Evolutionary conservation across 1,284 basidiomycete species (phyloP), one percentile per base, ranked within the genome.

Genomic region (Fistulinella cinereoalba): DNA sequence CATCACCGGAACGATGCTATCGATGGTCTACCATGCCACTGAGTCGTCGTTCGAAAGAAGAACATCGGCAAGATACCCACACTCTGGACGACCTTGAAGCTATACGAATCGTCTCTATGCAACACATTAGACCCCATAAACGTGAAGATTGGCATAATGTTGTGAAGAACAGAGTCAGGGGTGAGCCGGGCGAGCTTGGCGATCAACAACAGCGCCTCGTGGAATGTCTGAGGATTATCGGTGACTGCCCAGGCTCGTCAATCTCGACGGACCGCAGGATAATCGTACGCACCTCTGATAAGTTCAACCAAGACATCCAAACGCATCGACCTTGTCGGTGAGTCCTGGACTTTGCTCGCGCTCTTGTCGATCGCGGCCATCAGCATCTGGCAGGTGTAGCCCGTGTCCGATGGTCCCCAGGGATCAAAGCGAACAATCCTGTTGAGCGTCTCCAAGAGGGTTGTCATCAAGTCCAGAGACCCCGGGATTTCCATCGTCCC

Each of bases 141-240:
- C 0, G 96, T 98, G 72, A 99, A 98, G 47, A 99, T 88, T 6
- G 97, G 95, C 93, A 99, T 98, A 50, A 97, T 81, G 59, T 97
- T 94, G 65, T 92, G 92, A 24, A 98, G 75, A 13, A 97, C 92
- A 8, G 91, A 87, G 49, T 96, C 92, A 0, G 95, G 94, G 1
- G 88, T 85, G 37, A 98, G 73, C 25, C 83, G 79, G 2, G 93
- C 90, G 42, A 99, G 71, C 52, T 79, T 86, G 3, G 93, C 85
- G 66, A 97, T 86, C 23, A 98, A 76, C n/a, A 97, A 74, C 3
- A 99, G 73, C 0, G 94, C 92, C 63, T 96, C 90, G 56, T 98
- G 86, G 70, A 95, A 95, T 0, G 92, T 96, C 63, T 97, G 92
- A 2, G 95, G 94, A 63, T 97, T 97, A 46, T 83, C 81, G 3